phyloP scores from a whole-genome alignment of 176 grass and related monocot genomes.

The Elymus sibiricus region DNA sequence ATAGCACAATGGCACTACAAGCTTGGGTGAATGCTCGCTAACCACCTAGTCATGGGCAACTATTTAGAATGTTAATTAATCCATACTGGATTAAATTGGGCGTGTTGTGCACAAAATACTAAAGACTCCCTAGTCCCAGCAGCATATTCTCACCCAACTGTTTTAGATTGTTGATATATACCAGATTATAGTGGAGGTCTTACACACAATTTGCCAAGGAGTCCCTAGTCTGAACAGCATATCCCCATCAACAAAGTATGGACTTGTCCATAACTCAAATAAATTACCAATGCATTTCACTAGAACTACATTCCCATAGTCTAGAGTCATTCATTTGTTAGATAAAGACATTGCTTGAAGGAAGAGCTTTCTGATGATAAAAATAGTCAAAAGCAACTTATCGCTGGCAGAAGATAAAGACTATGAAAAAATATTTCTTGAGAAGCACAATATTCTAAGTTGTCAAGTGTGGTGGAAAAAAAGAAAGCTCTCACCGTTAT shows the following conservation, averaged over 20 bases:
- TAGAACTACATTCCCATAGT: not conserved
- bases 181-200: not conserved
- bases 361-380: not conserved
- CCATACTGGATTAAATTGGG: not conserved
- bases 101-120: not conserved
- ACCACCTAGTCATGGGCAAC: not conserved
- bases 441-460: not conserved
- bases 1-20: not conserved
- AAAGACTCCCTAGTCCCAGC: not conserved
- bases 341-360: not conserved
- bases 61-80: not conserved
- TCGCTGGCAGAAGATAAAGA: no score
- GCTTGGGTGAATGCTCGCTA: not conserved
- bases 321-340: not conserved
- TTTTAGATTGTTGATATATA: not conserved
- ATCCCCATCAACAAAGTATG: not conserved
- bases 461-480: slow-evolving; percentile 22
- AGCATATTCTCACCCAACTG: not conserved
- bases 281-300: slow-evolving; percentile 1
- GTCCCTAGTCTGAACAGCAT: not conserved
- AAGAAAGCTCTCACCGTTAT: slow-evolving; percentile 66
- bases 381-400: not conserved
- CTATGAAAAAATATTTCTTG: no score
- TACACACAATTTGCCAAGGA: not conserved
- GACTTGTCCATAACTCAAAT: not conserved